Conservation (phyloP, 2,329 filamentous ascomycete genomes). For the Exophiala oligosperma region DNA sequence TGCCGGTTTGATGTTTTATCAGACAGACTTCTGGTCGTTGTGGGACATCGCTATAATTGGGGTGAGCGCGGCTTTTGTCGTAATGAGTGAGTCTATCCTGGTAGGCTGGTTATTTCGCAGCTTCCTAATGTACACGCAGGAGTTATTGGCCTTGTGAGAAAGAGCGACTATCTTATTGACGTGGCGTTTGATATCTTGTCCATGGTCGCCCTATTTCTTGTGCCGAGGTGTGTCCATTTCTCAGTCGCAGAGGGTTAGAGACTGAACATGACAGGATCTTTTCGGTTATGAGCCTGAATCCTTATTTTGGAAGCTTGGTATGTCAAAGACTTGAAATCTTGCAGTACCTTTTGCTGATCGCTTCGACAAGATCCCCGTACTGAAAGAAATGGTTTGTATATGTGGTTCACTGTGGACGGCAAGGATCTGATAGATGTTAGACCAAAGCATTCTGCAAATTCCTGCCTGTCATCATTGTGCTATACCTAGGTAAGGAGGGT, state of each 20-base stretch:
- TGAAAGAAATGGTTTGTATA: slow-evolving; percentile 77
- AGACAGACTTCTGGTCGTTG: slow-evolving; percentile 77
- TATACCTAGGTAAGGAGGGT: slow-evolving; percentile 66
- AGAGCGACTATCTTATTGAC: slow-evolving; percentile 66
- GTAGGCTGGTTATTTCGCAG: neutral
- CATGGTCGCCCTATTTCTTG: slow-evolving; percentile 84
- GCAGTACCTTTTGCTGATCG: neutral
- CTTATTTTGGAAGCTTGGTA: slow-evolving; percentile 80
- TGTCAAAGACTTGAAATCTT: slow-evolving; percentile 20
- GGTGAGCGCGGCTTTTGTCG: slow-evolving; percentile 69
- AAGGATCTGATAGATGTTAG: slow-evolving; percentile 36
- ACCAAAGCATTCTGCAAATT: slow-evolving; percentile 89
- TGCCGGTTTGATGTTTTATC: slow-evolving; percentile 82
- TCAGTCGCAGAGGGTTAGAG: slow-evolving; percentile 3
- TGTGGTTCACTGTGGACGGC: neutral
- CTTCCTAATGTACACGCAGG: slow-evolving; percentile 46
- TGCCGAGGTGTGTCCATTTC: slow-evolving; percentile 58
- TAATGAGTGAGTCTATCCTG: slow-evolving; percentile 60
- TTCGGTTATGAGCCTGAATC: slow-evolving; percentile 80
- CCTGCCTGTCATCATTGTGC: slow-evolving; percentile 71
- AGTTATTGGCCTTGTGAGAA: slow-evolving; percentile 63
- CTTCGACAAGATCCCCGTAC: slow-evolving; percentile 67
- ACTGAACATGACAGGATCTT: slow-evolving; percentile 61
- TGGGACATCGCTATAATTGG: slow-evolving; percentile 74
- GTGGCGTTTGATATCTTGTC: slow-evolving; percentile 86